Evolutionary conservation across 768 basidiomycete species (phyloP).

Genomic region (Candolleomyces eurysporus): DNA sequence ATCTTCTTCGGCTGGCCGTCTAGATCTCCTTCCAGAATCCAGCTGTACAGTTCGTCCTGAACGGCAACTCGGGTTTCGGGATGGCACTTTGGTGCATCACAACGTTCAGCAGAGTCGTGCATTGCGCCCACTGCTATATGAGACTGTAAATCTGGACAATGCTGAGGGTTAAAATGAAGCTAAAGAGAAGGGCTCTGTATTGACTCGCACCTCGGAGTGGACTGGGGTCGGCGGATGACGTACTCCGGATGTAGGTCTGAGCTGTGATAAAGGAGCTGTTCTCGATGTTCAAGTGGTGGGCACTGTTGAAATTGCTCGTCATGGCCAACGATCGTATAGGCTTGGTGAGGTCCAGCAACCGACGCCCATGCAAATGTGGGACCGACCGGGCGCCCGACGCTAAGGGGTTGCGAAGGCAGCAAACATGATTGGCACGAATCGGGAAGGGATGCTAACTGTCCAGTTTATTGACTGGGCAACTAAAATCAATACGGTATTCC

Average conservation of each 20-base stretch:
- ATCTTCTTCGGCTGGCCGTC: background rate
- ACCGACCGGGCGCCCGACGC: too few species aligned
- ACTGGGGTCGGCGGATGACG: background rate
- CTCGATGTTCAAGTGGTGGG: background rate
- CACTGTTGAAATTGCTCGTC: background rate
- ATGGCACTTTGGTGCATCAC: slow-evolving; percentile 1
- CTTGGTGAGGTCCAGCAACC: too few species aligned
- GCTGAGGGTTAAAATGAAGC: background rate
- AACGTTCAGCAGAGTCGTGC: slow-evolving; percentile 8
- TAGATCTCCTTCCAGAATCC: background rate
- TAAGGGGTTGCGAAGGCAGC: too few species aligned
- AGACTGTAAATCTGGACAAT: background rate
- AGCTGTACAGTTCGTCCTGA: slow-evolving; percentile 1
- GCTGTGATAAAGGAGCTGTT: background rate
- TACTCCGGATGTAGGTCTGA: background rate
- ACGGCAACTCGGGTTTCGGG: slow-evolving; percentile 5
- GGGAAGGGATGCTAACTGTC: too few species aligned
- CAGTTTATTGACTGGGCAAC: too few species aligned
- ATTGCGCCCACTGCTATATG: background rate
- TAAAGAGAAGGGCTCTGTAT: background rate
- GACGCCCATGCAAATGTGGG: too few species aligned
- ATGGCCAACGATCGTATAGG: background rate
- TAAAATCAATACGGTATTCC: too few species aligned
- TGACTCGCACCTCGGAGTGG: background rate
- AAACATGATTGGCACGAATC: too few species aligned